Evolutionary conservation across 371 early-diverging fungal genomes (phyloP).

Genomic region (Rhizopus delemar): DNA sequence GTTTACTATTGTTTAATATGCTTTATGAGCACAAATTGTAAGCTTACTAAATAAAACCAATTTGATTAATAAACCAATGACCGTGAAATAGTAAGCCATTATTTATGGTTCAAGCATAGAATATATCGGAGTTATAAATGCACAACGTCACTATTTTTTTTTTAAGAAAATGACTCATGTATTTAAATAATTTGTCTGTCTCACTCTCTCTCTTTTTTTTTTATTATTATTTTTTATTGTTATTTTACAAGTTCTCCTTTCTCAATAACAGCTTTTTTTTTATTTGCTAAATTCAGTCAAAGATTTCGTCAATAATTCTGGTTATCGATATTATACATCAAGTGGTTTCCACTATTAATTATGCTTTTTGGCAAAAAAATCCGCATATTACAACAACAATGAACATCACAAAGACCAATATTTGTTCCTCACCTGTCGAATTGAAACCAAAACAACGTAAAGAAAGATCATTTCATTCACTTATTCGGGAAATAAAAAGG

Average conservation of each 20-base stretch:
- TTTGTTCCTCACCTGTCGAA: background rate
- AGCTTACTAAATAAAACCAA: no score
- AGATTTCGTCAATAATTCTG: conserved; percentile 3
- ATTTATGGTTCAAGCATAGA: background rate
- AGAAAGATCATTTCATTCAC: conserved; percentile 23
- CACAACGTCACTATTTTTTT: background rate
- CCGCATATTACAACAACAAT: background rate
- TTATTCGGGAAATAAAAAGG: conserved; percentile 45
- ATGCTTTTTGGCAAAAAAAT: background rate
- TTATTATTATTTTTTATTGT: background rate
- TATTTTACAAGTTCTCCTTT: background rate
- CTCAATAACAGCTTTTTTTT: background rate
- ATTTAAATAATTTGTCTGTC: background rate
- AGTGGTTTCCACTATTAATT: background rate
- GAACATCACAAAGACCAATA: background rate
- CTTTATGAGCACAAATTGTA: no score
- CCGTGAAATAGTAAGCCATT: background rate
- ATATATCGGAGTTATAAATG: background rate
- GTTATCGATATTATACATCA: background rate
- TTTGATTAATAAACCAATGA: no score
- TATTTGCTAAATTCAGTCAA: background rate
- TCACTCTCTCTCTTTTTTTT: background rate
- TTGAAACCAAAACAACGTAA: conserved; percentile 16
- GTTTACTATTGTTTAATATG: no score
- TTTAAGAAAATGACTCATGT: background rate